Percentiles rank a stretch among this genome's conserved stretches.
These are phyloP conservation scores for Cystobasidium onofrii DNA, from an alignment of 768 basidiomycete species.

Conservation along the genomic window DNA sequence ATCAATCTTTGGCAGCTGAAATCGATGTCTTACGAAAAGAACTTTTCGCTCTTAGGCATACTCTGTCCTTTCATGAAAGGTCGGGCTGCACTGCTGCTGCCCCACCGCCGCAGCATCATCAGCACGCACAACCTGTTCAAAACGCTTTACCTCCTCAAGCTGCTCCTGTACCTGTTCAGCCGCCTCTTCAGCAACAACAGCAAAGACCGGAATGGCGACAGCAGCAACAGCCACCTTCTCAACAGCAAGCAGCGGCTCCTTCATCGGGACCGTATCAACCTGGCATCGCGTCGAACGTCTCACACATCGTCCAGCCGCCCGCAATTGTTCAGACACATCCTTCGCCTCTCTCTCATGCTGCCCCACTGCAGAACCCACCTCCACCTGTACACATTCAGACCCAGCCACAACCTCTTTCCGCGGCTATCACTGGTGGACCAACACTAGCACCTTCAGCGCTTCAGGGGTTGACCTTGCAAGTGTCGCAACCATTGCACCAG, in stretches of 20 bases:
- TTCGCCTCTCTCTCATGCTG: neutral
- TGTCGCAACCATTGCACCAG: neutral
- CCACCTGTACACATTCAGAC: neutral
- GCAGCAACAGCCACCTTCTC: neutral
- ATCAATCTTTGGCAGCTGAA: neutral
- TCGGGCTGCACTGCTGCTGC: constrained; percentile 3
- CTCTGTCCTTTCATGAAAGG: constrained; percentile 26
- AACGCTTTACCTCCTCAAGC: neutral
- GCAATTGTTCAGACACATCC: neutral
- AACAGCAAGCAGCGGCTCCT: neutral
- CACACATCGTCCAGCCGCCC: neutral
- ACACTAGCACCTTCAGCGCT: neutral
- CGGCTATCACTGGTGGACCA: neutral
- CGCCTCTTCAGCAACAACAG: constrained; percentile 17
- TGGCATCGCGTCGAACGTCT: neutral
- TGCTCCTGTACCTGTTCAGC: neutral
- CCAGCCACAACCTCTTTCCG: neutral
- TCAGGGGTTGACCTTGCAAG: neutral
- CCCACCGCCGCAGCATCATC: neutral
- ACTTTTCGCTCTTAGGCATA: constrained; percentile 27
- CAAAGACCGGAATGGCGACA: neutral
- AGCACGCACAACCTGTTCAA: neutral
- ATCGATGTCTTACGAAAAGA: constrained; percentile 22
- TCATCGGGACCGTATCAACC: constrained; percentile 8
- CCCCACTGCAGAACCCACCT: neutral